Base-by-base conservation (phyloP, 1,284 basidiomycete species). In the Albatrellus sp. region DNA sequence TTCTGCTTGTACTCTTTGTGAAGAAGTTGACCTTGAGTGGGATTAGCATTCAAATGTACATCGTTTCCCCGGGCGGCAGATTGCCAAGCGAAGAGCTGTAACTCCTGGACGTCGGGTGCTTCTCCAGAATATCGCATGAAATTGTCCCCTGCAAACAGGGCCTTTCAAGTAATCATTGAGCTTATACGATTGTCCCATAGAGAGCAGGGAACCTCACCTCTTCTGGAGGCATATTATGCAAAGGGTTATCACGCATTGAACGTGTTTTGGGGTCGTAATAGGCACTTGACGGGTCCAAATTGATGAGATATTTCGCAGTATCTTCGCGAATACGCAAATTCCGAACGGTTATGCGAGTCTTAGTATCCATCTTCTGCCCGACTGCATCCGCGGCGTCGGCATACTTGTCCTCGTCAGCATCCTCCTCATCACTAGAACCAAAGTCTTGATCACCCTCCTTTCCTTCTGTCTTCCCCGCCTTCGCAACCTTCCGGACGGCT, bases 221-320 rank as follows among this genome's bases (percentile, higher is more conserved):
- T 63, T 97, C 91, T 10, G 88, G 70, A 2, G 78, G 68, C 30
- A 90, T 68, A 52, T 80, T 77, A 54, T 77, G 78, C 12, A 82
- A 55, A 0, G 96, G 94, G 33, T 94, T 93, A 58, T 98, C 94
- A 62, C 96, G 87, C 96, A 99, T 99, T 3, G 94, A 96, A 53
- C 96, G 83, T 20, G 96, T 98, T 70, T 99, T 99, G 41, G 96
- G 96, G 59, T 99, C 96, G 60, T 99, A 99, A 69, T 98, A 96
- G 10, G 96, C 94, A 55, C 89, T 93, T 1, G 90, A 82, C 3
- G 88, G 85, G 62, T 98, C 91, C 60, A 99, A 66, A 63, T 98
- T 98, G 66, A 97, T 87, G 55, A 99, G 78, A 56, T 99, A 99
- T 64, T 99, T 99, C 13, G 96, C 96, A 1, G 94, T 97, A 61